Percentiles rank a stretch among this genome's conserved stretches.
Conservation (phyloP, 768 basidiomycete genomes). For the Bullera alba region DNA sequence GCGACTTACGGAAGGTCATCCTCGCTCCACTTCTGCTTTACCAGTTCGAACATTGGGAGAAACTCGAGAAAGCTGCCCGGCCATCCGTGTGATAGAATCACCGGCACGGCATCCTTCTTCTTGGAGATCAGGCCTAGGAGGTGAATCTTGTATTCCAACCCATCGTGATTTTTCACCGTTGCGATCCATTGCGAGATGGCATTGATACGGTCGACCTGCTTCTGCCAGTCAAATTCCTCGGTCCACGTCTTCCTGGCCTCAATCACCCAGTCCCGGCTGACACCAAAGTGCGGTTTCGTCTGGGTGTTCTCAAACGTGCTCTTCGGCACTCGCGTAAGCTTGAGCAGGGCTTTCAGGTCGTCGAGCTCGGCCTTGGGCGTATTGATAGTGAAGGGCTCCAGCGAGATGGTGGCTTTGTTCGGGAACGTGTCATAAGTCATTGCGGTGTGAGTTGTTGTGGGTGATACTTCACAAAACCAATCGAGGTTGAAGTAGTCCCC, state of each 20-base stretch:
- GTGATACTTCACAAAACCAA: too few species aligned
- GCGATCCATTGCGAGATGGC: slow-evolving; percentile 12
- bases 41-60: slow-evolving; percentile 8
- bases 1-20: slow-evolving; percentile 8
- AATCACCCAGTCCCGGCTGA: slow-evolving; percentile 20
- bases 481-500: too few species aligned
- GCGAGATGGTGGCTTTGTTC: slow-evolving; percentile 12
- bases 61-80: slow-evolving; percentile 20
- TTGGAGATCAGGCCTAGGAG: slow-evolving; percentile 21
- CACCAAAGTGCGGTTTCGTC: slow-evolving; percentile 16
- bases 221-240: slow-evolving; percentile 24
- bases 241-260: slow-evolving; percentile 18
- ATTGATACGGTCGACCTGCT: slow-evolving; percentile 21
- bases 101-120: slow-evolving; percentile 16
- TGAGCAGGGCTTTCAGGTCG: slow-evolving; percentile 20
- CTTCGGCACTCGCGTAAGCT: slow-evolving; percentile 11
- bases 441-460: too few species aligned
- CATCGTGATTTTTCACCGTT: slow-evolving; percentile 2
- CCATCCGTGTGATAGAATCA: slow-evolving; percentile 31
- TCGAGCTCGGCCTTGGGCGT: slow-evolving; percentile 24
- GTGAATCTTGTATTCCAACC: slow-evolving; percentile 17
- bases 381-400: slow-evolving; percentile 21
- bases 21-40: slow-evolving; percentile 1
- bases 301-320: slow-evolving; percentile 24
- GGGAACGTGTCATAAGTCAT: too few species aligned